A percentile compares a stretch with the other conserved stretches of the same genome.
phyloP scores from a whole-genome alignment of 2,329 filamentous ascomycete species.

The Colletotrichum eremochloae region DNA sequence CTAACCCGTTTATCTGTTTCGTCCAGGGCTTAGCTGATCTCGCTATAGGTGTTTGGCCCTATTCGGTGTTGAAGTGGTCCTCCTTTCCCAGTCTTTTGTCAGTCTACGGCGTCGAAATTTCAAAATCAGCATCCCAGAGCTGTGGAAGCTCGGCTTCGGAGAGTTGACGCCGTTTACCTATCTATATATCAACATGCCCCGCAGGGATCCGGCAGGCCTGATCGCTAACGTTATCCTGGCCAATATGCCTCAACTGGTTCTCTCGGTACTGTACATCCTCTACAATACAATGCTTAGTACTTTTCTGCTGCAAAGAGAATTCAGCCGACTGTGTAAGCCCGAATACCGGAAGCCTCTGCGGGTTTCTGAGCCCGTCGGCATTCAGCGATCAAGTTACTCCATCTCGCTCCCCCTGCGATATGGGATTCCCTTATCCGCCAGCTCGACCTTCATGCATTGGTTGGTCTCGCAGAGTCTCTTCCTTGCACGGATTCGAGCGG shows the following conservation, averaged over 20 bases:
- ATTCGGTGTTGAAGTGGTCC: conserved; percentile 13
- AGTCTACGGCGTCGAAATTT: conserved; percentile 43
- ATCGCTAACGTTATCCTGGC: conserved; percentile 55
- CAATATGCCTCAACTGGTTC: conserved; percentile 61
- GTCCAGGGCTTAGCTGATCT: too few species aligned
- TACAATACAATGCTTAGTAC: conserved; percentile 60
- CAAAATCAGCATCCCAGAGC: conserved; percentile 40
- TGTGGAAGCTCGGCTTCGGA: conserved; percentile 50
- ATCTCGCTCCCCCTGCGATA: conserved; percentile 61
- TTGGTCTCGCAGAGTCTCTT: conserved; percentile 62
- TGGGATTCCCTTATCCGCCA: conserved; percentile 54
- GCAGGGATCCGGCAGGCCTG: conserved; percentile 47
- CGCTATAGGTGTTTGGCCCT: neutral
- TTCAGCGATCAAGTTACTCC: conserved; percentile 59
- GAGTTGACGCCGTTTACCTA: conserved; percentile 47
- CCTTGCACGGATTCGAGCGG: conserved; percentile 53
- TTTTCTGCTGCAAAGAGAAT: conserved; percentile 63
- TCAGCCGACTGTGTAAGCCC: conserved; percentile 52
- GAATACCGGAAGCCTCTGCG: conserved; percentile 53
- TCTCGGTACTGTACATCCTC: conserved; percentile 60
- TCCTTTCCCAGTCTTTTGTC: conserved; percentile 36
- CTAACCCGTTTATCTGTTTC: neutral
- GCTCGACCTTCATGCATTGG: conserved; percentile 60
- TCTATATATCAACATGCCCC: conserved; percentile 45
- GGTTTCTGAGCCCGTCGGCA: conserved; percentile 55